phyloP scores from a whole-genome alignment of 176 grass and related monocot species.

The Ampelocalamus luodianensis region DNA sequence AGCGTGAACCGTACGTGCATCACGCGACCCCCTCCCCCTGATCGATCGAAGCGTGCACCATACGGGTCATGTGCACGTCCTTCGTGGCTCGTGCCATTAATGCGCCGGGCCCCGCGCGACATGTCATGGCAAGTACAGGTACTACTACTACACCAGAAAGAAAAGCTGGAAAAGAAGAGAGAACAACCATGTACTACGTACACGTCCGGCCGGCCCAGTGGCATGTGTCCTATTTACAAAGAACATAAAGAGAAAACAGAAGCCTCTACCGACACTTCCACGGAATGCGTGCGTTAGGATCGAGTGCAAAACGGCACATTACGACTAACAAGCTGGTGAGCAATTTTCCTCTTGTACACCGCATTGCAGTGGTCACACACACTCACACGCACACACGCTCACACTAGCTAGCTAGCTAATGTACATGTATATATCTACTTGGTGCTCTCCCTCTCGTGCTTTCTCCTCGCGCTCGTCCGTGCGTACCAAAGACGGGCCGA shows the following conservation, averaged over 20 bases:
- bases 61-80: slow-evolving; percentile 43
- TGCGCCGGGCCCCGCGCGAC: slow-evolving; percentile 37
- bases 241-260: neutral
- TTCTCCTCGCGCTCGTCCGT: neutral
- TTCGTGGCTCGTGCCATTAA: slow-evolving; percentile 39
- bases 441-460: neutral
- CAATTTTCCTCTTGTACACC: neutral
- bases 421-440: neutral
- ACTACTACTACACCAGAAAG: too few relatives aligned
- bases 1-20: neutral
- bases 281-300: neutral
- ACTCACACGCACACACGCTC: too few relatives aligned
- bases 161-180: neutral
- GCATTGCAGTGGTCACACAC: neutral
- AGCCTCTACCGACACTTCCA: neutral
- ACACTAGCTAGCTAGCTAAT: too few relatives aligned
- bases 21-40: neutral
- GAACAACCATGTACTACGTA: slow-evolving; percentile 26
- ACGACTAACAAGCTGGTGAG: neutral
- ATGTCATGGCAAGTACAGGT: slow-evolving; percentile 29
- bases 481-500: slow-evolving; percentile 29
- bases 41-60: slow-evolving; percentile 45
- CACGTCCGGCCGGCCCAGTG: neutral
- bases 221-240: neutral
- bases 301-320: neutral